These are phyloP conservation scores for Leersia perrieri DNA, from an alignment of 176 grass and related monocot species.

Conservation along the genomic window DNA sequence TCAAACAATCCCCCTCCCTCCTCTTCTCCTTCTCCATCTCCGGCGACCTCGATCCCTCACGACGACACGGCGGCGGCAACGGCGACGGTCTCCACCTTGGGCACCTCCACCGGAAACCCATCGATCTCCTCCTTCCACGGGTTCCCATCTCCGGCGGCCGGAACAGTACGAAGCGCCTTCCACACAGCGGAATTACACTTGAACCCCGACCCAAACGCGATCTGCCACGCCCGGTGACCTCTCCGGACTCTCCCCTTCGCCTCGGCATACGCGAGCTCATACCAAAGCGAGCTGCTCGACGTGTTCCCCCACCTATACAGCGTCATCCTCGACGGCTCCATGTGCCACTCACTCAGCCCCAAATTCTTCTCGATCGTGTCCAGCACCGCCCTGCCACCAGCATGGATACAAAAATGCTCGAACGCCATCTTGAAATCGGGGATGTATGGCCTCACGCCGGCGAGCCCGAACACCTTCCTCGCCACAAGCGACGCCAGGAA, in stretches of 20 bases:
- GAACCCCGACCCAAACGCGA: slow-evolving; percentile 60
- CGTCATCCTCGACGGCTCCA: slow-evolving; percentile 58
- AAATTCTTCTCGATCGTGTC: slow-evolving; percentile 84
- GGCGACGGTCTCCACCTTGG: slow-evolving; percentile 59
- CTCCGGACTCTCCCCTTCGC: slow-evolving; percentile 41
- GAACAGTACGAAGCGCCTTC: slow-evolving; percentile 52
- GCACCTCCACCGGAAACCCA: slow-evolving; percentile 69
- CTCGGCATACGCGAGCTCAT: slow-evolving; percentile 60
- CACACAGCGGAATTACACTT: slow-evolving; percentile 94
- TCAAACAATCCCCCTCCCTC: background rate
- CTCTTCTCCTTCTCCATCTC: fast-evolving
- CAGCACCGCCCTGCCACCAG: slow-evolving; percentile 69
- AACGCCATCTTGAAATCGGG: slow-evolving; percentile 98
- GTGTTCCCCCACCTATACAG: slow-evolving; percentile 66
- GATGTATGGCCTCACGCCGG: slow-evolving; percentile 49
- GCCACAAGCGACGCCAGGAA: slow-evolving; percentile 53
- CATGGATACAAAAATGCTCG: slow-evolving; percentile 98
- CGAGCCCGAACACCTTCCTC: slow-evolving; percentile 45
- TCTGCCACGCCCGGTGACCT: slow-evolving; percentile 45
- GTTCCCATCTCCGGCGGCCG: slow-evolving; percentile 16
- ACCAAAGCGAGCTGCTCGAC: slow-evolving; percentile 57
- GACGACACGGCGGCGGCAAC: background rate
- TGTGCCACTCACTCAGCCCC: slow-evolving; percentile 38
- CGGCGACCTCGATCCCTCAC: background rate
- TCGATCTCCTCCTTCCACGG: slow-evolving; percentile 67